Conservation (phyloP, 1,284 basidiomycete species). For the Peniophora sp. region DNA sequence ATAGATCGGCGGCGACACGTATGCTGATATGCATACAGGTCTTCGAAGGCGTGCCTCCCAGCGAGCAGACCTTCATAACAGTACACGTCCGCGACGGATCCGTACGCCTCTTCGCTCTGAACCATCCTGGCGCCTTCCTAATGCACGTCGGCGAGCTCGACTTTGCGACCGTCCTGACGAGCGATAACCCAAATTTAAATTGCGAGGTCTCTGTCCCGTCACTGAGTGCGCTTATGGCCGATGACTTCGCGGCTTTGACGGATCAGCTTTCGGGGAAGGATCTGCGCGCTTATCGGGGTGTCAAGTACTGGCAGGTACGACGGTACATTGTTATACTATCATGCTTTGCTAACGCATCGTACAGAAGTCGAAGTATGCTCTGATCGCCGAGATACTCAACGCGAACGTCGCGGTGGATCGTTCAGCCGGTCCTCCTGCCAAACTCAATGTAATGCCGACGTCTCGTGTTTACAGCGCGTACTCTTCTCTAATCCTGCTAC, state of each 20-base stretch:
- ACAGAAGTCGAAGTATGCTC: constrained; percentile 57
- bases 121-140: constrained; percentile 57
- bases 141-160: constrained; percentile 59
- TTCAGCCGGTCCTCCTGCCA: not conserved
- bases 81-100: constrained; percentile 68
- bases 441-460: constrained; percentile 6
- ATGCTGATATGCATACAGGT: constrained; percentile 37
- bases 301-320: constrained; percentile 65
- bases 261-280: not conserved
- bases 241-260: constrained; percentile 35
- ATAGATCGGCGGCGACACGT: constrained; percentile 2
- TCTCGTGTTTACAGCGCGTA: not conserved
- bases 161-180: constrained; percentile 66
- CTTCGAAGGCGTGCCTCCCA: constrained; percentile 91
- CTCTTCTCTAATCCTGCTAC: not conserved
- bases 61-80: constrained; percentile 72
- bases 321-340: constrained; percentile 6
- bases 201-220: constrained; percentile 43
- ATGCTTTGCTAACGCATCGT: not conserved
- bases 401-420: constrained; percentile 9
- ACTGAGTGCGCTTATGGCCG: constrained; percentile 49
- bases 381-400: constrained; percentile 18
- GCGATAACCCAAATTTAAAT: constrained; percentile 48
- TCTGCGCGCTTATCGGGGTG: constrained; percentile 22
- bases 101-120: constrained; percentile 51